Percentiles rank a stretch among this genome's conserved stretches.
These are phyloP conservation scores for Aspergillus hiratsukae DNA, from an alignment of 2,329 filamentous ascomycete species.

Conservation along the genomic window DNA sequence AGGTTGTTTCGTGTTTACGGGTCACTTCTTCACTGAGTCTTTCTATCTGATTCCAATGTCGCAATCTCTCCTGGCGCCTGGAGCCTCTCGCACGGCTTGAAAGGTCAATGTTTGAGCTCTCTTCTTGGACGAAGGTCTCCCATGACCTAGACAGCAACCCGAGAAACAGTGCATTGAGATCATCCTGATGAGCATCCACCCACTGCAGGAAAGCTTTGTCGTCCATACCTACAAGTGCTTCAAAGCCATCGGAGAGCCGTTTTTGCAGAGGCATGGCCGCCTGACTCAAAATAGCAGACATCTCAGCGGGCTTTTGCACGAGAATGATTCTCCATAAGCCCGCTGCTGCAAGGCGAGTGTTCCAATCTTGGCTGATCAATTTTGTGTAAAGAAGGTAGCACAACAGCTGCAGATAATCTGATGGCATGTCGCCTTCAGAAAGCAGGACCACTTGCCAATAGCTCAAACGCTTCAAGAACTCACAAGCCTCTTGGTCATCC, in stretches of 20 bases:
- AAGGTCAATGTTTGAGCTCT: conserved; percentile 77
- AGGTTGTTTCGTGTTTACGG: conserved; percentile 78
- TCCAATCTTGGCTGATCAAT: conserved; percentile 64
- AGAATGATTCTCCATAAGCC: conserved; percentile 88
- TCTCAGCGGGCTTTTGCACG: conserved; percentile 86
- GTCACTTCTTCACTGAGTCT: conserved; percentile 65
- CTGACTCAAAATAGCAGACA: conserved; percentile 66
- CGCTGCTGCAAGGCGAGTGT: conserved; percentile 70
- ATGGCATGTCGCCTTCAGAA: conserved; percentile 69
- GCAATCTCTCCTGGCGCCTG: conserved; percentile 77
- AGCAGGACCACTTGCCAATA: conserved; percentile 96
- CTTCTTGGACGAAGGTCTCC: conserved; percentile 79
- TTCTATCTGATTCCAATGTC: conserved; percentile 70
- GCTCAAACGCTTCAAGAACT: conserved; percentile 76
- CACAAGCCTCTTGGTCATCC: conserved; percentile 64
- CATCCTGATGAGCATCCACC: conserved; percentile 76
- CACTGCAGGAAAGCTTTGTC: conserved; percentile 82
- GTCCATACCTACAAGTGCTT: conserved; percentile 79
- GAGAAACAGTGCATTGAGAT: conserved; percentile 78
- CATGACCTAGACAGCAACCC: conserved; percentile 74
- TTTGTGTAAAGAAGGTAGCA: conserved; percentile 93
- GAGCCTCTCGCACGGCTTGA: conserved; percentile 64
- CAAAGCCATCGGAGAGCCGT: conserved; percentile 70
- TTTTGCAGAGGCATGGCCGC: conserved; percentile 67
- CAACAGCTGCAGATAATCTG: conserved; percentile 77